These are phyloP conservation scores for Citrus mangshanensis DNA, from an alignment of 345 rosid species.

Conservation along the genomic window DNA sequence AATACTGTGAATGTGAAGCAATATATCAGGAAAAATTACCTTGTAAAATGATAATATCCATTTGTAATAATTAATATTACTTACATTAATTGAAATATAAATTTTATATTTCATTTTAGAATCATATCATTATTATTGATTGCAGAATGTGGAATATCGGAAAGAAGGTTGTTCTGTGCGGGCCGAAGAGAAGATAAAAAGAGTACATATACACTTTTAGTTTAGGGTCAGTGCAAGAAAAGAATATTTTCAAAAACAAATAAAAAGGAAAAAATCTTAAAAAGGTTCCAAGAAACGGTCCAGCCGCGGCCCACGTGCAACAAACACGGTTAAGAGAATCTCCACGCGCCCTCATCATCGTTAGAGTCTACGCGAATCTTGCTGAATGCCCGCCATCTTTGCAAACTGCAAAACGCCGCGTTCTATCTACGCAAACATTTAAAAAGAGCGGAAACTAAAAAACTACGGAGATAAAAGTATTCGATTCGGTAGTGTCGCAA, in stretches of 20 bases:
- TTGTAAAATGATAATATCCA: no score
- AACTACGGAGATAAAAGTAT: not conserved
- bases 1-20: no score
- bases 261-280: not conserved
- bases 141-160: not conserved
- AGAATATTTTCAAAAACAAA: not conserved
- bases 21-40: no score
- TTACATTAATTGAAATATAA: no score
- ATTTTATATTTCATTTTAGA: no score
- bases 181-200: no score
- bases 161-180: not conserved
- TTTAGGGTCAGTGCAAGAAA: not conserved
- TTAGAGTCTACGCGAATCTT: not conserved
- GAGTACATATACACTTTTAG: no score
- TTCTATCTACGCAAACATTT: constrained; percentile 9
- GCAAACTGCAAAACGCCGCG: not conserved
- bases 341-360: not conserved
- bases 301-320: not conserved
- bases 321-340: not conserved
- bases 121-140: no score
- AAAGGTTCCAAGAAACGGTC: not conserved
- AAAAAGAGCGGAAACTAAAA: not conserved
- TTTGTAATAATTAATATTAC: no score
- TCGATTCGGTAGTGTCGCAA: not conserved
- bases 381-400: not conserved